Conservation (phyloP, 148 eudicot genomes). For the Hydrangea macrophylla region DNA sequence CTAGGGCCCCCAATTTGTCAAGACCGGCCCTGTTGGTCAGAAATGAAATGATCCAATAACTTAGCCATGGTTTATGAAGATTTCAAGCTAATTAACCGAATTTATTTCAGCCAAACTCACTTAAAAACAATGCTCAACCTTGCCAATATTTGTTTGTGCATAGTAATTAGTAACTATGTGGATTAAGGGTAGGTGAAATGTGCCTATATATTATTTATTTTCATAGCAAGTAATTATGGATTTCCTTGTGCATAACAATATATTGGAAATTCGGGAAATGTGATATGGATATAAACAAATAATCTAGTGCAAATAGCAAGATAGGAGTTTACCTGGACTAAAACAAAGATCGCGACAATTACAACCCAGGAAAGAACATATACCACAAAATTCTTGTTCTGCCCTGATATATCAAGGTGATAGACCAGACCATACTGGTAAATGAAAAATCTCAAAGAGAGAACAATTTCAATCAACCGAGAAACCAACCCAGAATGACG, state of each 20-base stretch:
- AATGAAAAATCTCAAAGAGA: constrained; percentile 75
- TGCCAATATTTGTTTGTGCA: too few relatives aligned
- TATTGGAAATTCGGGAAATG: not conserved
- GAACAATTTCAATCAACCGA: constrained; percentile 61
- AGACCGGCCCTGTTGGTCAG: too few relatives aligned
- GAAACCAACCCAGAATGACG: constrained; percentile 55
- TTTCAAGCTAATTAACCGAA: not conserved
- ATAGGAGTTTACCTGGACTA: constrained; percentile 65
- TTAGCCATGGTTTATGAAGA: not conserved
- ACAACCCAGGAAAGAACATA: constrained; percentile 94
- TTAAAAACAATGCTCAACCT: constrained; percentile 3
- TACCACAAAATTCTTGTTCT: constrained; percentile 65
- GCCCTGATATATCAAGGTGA: constrained; percentile 79
- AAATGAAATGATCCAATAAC: not conserved
- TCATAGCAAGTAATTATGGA: too few relatives aligned
- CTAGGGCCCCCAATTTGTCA: too few relatives aligned
- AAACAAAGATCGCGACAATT: constrained; percentile 61
- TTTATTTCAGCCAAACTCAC: not conserved
- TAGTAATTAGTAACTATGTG: too few relatives aligned
- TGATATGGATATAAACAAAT: not conserved
- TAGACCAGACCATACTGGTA: constrained; percentile 97
- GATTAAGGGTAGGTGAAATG: too few relatives aligned
- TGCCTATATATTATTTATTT: too few relatives aligned
- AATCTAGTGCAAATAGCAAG: not conserved
- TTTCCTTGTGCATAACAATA: not conserved